A percentile compares a stretch with the other conserved stretches of the same genome.
Conservation (phyloP, 176 grass and related monocot genomes). For the Eleusine indica region DNA sequence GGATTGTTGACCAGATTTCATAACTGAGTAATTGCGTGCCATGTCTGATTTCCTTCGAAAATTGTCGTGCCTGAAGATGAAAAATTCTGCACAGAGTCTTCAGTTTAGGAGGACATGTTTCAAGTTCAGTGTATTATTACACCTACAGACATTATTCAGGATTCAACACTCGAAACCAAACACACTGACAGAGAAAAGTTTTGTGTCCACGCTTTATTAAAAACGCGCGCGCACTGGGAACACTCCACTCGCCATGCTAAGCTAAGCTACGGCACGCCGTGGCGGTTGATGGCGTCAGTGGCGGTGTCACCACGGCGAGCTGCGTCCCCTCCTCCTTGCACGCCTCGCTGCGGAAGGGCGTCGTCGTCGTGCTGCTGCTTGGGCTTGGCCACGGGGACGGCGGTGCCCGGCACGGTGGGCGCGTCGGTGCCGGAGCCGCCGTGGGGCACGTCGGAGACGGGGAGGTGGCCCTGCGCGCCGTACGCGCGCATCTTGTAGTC, state of each 20-base stretch:
- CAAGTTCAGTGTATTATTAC: background rate
- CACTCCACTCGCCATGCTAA: background rate
- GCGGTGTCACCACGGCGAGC: constrained; percentile 5
- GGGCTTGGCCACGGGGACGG: constrained; percentile 8
- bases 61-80: background rate
- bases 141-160: background rate
- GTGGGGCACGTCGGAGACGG: constrained; percentile 51
- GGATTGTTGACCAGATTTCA: background rate
- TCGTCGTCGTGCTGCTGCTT: background rate
- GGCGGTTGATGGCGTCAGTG: constrained; percentile 48
- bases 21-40: background rate
- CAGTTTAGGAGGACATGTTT: background rate
- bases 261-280: constrained; percentile 41
- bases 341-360: constrained; percentile 3
- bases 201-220: background rate
- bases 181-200: background rate
- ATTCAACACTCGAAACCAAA: background rate
- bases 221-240: background rate
- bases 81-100: background rate
- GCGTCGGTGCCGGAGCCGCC: constrained; percentile 57
- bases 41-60: background rate
- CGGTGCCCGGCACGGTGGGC: constrained; percentile 60
- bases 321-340: background rate
- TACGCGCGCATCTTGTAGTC: constrained; percentile 87
- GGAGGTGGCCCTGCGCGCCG: constrained; percentile 66